Percentiles rank a stretch among this genome's conserved stretches.
These are phyloP conservation scores for Brasilioporus rufonigricans DNA, from an alignment of 768 basidiomycete genomes.

Conservation along the genomic window DNA sequence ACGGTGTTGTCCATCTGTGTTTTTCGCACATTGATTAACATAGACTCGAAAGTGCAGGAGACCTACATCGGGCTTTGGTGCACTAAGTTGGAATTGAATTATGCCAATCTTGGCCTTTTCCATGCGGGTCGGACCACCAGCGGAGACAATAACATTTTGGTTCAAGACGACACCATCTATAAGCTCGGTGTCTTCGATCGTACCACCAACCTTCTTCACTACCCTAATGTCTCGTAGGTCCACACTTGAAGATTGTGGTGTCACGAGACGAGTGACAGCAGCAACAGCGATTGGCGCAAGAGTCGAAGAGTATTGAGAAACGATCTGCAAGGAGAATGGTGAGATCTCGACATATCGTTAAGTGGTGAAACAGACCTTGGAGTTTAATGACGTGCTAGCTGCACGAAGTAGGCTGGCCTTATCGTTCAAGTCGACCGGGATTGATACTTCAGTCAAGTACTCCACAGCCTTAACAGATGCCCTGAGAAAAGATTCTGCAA, in stretches of 20 bases:
- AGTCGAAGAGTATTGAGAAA: slow-evolving; percentile 97
- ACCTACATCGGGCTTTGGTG: slow-evolving; percentile 95
- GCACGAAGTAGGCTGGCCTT: slow-evolving; percentile 82
- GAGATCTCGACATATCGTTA: slow-evolving; percentile 3
- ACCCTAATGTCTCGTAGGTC: slow-evolving; percentile 95
- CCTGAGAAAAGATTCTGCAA: slow-evolving; percentile 92
- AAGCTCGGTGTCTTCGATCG: slow-evolving; percentile 97
- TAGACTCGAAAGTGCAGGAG: not conserved
- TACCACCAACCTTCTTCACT: slow-evolving; percentile 98
- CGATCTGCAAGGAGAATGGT: slow-evolving; percentile 61
- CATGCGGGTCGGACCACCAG: slow-evolving; percentile 90
- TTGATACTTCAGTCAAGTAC: slow-evolving; percentile 88
- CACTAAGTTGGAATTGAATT: slow-evolving; percentile 96
- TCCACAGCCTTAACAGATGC: slow-evolving; percentile 93
- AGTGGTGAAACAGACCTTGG: slow-evolving; percentile 60
- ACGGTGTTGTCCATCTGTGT: slow-evolving; percentile 98
- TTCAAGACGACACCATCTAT: slow-evolving; percentile 97
- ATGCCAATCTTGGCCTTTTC: slow-evolving; percentile 99
- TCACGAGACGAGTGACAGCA: slow-evolving; percentile 89
- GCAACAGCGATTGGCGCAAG: slow-evolving; percentile 98
- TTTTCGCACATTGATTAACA: not conserved
- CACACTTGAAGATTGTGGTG: slow-evolving; percentile 88
- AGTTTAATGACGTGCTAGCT: slow-evolving; percentile 93
- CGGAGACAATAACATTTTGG: slow-evolving; percentile 88
- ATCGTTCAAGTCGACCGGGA: slow-evolving; percentile 89